Percentiles rank a stretch among this genome's conserved stretches.
phyloP scores from a whole-genome alignment of 768 basidiomycete species.

The Kwoniella sp. region DNA sequence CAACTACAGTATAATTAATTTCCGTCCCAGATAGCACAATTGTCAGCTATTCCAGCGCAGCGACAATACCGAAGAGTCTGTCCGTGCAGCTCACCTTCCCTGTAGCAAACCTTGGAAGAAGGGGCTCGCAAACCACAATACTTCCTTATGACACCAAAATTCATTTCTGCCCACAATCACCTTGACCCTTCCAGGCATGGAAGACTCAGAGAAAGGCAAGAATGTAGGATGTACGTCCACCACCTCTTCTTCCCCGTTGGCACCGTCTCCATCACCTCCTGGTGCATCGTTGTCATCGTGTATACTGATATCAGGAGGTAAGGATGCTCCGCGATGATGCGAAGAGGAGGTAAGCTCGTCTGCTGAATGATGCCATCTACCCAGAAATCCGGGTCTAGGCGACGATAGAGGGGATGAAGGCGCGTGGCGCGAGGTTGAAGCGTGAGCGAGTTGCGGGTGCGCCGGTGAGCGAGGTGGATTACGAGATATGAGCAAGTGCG shows the following conservation, averaged over 20 bases:
- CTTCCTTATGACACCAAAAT: constrained; percentile 92
- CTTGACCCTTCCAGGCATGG: constrained; percentile 83
- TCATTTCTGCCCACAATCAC: constrained; percentile 85
- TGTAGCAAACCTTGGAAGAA: constrained; percentile 91
- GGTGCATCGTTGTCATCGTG: neutral
- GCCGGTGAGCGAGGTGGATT: constrained; percentile 50
- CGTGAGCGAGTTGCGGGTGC: constrained; percentile 48
- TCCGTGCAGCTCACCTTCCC: constrained; percentile 59
- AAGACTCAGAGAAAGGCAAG: constrained; percentile 60
- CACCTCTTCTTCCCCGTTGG: constrained; percentile 33
- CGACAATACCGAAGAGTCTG: neutral
- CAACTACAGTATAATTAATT: constrained; percentile 62
- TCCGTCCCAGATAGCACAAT: constrained; percentile 1
- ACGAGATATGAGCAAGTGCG: constrained; percentile 46
- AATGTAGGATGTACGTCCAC: constrained; percentile 79
- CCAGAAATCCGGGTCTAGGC: constrained; percentile 9
- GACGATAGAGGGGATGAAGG: constrained; percentile 12
- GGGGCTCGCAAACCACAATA: constrained; percentile 87
- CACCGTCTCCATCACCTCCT: constrained; percentile 16
- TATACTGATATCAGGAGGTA: neutral
- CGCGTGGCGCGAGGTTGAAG: constrained; percentile 33
- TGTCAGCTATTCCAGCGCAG: constrained; percentile 1
- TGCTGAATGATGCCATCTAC: constrained; percentile 14
- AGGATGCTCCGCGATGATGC: neutral
- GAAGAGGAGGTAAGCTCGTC: constrained; percentile 9